Conservation (phyloP, 495 filamentous ascomycete genomes). For the Aspergillus bertholletiae region DNA sequence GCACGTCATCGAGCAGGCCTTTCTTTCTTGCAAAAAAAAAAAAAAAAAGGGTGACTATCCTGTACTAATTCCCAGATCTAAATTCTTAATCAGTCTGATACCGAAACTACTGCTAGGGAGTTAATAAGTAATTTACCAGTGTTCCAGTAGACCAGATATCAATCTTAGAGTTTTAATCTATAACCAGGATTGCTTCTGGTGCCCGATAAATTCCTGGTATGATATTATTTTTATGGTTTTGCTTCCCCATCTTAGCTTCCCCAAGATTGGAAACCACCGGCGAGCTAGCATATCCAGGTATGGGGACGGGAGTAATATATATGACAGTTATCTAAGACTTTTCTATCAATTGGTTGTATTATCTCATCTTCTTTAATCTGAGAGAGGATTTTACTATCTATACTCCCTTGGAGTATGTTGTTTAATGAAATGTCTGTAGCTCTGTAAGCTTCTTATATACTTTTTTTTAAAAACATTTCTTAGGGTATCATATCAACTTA, state of each 20-base stretch:
- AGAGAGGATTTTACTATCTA: slow-evolving; percentile 18
- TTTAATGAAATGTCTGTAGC: slow-evolving; percentile 20
- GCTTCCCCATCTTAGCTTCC: slow-evolving; percentile 18
- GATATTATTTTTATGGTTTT: slow-evolving; percentile 18
- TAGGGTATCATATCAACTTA: slow-evolving; percentile 5
- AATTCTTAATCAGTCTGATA: not conserved
- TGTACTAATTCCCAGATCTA: slow-evolving; percentile 19
- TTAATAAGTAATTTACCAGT: slow-evolving; percentile 24
- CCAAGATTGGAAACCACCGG: slow-evolving; percentile 24
- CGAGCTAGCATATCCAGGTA: slow-evolving; percentile 10
- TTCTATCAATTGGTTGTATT: slow-evolving; percentile 18
- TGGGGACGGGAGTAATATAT: slow-evolving; percentile 25
- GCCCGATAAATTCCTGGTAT: slow-evolving; percentile 36
- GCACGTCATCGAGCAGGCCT: slow-evolving; percentile 20
- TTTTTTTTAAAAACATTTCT: slow-evolving; percentile 3
- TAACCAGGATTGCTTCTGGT: slow-evolving; percentile 34
- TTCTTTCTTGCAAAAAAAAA: slow-evolving; percentile 17
- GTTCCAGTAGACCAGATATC: slow-evolving; percentile 39
- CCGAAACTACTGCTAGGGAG: not conserved
- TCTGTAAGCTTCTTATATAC: slow-evolving; percentile 4
- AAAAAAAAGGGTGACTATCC: slow-evolving; percentile 14
- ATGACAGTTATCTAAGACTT: slow-evolving; percentile 16
- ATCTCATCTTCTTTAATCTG: slow-evolving; percentile 25
- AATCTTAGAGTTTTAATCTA: slow-evolving; percentile 31
- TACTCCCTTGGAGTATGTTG: slow-evolving; percentile 22